Evolutionary conservation across 306 rosid species (phyloP), one percentile per base, ranked within the genome.

Genomic region (Dalbergia oliveri): DNA sequence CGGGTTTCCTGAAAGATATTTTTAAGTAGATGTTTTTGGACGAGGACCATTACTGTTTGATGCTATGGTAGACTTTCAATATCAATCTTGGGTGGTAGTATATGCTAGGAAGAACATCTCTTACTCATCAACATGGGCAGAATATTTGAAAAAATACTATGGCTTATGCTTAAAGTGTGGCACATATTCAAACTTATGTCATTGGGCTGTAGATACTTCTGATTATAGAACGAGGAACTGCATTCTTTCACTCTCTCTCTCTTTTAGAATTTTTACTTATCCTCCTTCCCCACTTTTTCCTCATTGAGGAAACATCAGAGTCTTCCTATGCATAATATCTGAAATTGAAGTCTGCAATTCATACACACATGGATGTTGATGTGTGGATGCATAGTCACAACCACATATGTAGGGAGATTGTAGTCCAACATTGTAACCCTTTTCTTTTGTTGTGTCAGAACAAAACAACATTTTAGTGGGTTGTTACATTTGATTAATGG

Each of bases 401-500:
- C 9, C 12, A 9, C 12, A 44, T 8, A 44, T 44, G 11, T 47
- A 47, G 64, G 62, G 72, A 63, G 72, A 56, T 70, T 64, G 66
- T 23, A 19, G 70, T 72, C 53, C 60, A 9, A 37, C 39, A 69
- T 64, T 50, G 45, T 66, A 8, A 47, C 44, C 66, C 74, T 51
- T 14, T 16, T 71, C 26, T 57, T 44, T 50, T 63, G 45, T 49
- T 80, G 56, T 74, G 15, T 66, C 37, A 69, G 33, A 72, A 6
- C 23, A 61, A 72, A 15, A 44, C 6, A 63, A 33, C 8, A 13
- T 26, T 14, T 44, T 19, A 16, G 47, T 77, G 58, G 44, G 53
- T 37, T 60, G 57, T 62, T 66, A 26, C 43, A 53, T 80, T 78
- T 76, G 59, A 81, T 63, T 72, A 10, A 69, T 18, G 34, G 58